A percentile compares a stretch with the other conserved stretches of the same genome.
Evolutionary conservation across 768 basidiomycete species (phyloP).

Genomic region (Boletus pseudo-olivaceus): DNA sequence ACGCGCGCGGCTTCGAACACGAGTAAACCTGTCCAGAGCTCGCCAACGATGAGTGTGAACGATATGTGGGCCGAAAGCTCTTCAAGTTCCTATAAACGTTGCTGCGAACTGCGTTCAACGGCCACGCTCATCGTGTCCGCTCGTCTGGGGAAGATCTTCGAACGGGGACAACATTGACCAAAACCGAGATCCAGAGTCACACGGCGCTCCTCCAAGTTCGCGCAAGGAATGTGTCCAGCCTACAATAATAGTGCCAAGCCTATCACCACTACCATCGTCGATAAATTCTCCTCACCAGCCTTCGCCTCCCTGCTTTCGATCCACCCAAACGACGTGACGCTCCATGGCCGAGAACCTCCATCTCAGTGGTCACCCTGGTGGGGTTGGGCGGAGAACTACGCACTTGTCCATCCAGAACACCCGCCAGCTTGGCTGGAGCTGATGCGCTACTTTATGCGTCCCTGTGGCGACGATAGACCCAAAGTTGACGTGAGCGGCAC

Average conservation of each 20-base stretch:
- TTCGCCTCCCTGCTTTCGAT: conserved; percentile 36
- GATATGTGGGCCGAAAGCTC: neutral
- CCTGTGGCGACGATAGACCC: conserved; percentile 5
- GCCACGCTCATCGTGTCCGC: neutral
- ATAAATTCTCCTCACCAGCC: conserved; percentile 19
- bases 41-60: neutral
- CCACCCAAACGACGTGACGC: conserved; percentile 47
- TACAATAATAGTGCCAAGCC: neutral
- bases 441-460: conserved; percentile 21
- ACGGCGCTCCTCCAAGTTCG: neutral
- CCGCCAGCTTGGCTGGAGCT: conserved; percentile 25
- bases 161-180: neutral
- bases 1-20: conserved; percentile 11
- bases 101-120: neutral
- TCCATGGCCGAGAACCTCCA: conserved; percentile 18
- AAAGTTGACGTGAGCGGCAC: conserved; percentile 14
- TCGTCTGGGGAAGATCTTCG: neutral
- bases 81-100: neutral
- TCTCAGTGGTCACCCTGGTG: conserved; percentile 35
- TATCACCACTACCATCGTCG: conserved; percentile 13
- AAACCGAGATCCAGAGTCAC: neutral
- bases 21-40: neutral
- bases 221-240: neutral
- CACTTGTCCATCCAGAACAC: conserved; percentile 12
- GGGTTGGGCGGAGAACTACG: conserved; percentile 29